Conservation (phyloP, 306 rosid genomes). For the Luffa acutangula region DNA sequence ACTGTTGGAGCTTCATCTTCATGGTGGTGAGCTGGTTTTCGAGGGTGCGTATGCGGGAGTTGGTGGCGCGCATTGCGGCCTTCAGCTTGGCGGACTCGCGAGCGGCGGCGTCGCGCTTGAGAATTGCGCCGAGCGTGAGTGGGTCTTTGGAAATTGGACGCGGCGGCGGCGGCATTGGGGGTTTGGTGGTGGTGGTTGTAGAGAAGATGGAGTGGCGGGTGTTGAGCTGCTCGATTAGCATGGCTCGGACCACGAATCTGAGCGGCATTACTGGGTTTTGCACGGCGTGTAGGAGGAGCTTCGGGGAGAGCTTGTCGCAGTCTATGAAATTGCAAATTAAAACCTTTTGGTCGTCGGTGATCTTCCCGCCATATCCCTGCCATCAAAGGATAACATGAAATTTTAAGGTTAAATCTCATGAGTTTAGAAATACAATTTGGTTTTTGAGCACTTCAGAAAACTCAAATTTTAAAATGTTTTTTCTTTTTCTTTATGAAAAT, state of each 20-base stretch:
- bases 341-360: constrained; percentile 49
- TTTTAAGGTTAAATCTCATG: no score
- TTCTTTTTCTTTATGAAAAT: no score
- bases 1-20: constrained; percentile 35
- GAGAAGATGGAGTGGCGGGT: constrained; percentile 47
- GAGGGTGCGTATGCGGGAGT: constrained; percentile 43
- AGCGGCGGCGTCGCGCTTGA: constrained; percentile 36
- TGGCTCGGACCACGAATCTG: constrained; percentile 63
- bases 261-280: constrained; percentile 77
- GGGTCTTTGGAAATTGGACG: constrained; percentile 7
- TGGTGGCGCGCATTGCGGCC: constrained; percentile 54
- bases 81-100: constrained; percentile 44
- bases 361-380: constrained; percentile 43
- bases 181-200: constrained; percentile 7
- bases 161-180: neutral
- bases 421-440: no score
- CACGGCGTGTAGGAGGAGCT: constrained; percentile 39
- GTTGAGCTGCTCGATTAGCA: constrained; percentile 71
- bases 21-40: constrained; percentile 49
- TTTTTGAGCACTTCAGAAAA: no score
- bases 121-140: constrained; percentile 36
- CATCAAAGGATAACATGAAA: neutral
- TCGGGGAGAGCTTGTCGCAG: constrained; percentile 53
- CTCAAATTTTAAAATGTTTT: no score
- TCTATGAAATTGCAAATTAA: constrained; percentile 57